Base-by-base conservation (phyloP, 129 eudicot genomes). In the Chrysanthemum makinoi region DNA sequence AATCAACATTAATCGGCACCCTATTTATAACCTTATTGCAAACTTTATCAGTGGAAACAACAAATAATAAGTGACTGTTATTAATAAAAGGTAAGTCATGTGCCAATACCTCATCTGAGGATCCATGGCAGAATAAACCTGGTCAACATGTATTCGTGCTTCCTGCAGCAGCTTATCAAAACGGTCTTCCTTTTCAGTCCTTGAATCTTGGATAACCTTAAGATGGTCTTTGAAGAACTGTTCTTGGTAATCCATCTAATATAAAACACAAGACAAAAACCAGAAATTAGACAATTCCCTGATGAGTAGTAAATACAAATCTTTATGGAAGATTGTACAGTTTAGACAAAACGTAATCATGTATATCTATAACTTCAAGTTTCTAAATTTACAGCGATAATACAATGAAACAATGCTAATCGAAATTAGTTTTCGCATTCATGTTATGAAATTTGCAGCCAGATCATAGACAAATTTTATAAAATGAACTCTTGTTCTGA, bases 211-310 rank as follows among this genome's bases (percentile, higher is more conserved):
- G 5, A 87, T 80, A 6, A 68, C 20, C 61, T 72, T 70, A 70
- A 89, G 70, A 81, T 87, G 88, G 3, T 94, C 91, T 47, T 80
- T 87, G 76, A 83, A 85, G 52, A 89, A 89, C 17, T 86, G 75
- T 13, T 94, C 98, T 62, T 87, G 99, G 6, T 1, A 76, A 44
- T 94, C 96, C 97, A 92, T 83, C 98, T 88, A 63, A 72, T 13
- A 54, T 30, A 70, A 64, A 13, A 67, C 52, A 46, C 16, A 24
- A 24, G 7, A 33, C 4, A 30, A 15, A 59, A 33, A 15, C 16
- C 17, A 1, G 28, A 74, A 13, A 52, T 64, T 64, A 33, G 22
- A 19, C 49, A 8, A 58, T 17, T 39, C 16, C n/a, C 39, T 4
- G 19, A 43, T 61, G 30, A 49, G 67, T 33, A 74, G 30, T 47